phyloP scores from a whole-genome alignment of 768 basidiomycete genomes.

The Auricularia sp. region DNA sequence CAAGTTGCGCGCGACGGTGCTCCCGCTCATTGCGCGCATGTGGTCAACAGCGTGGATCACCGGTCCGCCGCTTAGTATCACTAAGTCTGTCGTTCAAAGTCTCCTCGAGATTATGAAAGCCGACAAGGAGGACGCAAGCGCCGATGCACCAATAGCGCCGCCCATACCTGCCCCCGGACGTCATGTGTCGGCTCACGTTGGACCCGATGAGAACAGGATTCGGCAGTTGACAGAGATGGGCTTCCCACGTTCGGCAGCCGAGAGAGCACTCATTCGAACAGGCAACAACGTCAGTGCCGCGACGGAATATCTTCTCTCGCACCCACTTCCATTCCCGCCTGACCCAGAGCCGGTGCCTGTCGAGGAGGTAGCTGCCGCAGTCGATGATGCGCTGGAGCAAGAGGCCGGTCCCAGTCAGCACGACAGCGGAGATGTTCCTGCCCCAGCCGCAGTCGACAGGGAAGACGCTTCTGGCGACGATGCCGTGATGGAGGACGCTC shows the following conservation, averaged over 20 bases:
- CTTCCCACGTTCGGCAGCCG: conserved; percentile 81
- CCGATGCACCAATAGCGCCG: conserved; percentile 19
- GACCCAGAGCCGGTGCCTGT: conserved; percentile 39
- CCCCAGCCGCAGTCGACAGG: conserved; percentile 8
- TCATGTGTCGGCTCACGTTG: conserved; percentile 26
- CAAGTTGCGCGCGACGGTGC: conserved; percentile 55
- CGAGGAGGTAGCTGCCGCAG: conserved; percentile 17
- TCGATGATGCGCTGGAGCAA: conserved; percentile 2
- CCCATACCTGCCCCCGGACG: conserved; percentile 21
- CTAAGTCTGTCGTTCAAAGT: conserved; percentile 63
- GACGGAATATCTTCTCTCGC: conserved; percentile 73
- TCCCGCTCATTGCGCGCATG: conserved; percentile 56
- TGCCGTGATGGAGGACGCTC: conserved; percentile 19
- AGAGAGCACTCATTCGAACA: conserved; percentile 71
- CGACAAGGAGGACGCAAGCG: conserved; percentile 61
- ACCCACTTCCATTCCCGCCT: conserved; percentile 68
- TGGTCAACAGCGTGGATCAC: conserved; percentile 84
- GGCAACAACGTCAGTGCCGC: conserved; percentile 86
- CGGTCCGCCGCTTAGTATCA: conserved; percentile 62
- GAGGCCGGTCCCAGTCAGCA: conserved; percentile 4
- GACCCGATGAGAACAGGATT: conserved; percentile 69
- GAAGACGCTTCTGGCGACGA: conserved; percentile 11
- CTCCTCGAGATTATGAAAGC: conserved; percentile 74
- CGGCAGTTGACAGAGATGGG: conserved; percentile 92
- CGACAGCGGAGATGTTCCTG: conserved; percentile 9